phyloP scores from a whole-genome alignment of 2,329 filamentous ascomycete genomes.

The Cryphonectria nitschkei region DNA sequence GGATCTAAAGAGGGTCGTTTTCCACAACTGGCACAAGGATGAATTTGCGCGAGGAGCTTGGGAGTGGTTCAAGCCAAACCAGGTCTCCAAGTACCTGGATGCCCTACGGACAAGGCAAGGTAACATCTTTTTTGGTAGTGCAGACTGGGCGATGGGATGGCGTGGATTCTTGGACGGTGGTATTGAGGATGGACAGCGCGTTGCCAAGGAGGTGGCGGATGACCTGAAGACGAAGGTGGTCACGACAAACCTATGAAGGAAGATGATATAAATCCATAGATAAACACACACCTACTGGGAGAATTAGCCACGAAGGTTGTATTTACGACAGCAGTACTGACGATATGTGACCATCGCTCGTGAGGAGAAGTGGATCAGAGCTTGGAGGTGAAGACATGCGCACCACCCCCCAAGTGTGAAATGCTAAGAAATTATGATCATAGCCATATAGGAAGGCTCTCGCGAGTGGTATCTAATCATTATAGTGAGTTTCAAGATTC shows the following conservation, averaged over 20 bases:
- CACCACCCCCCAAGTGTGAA: neutral
- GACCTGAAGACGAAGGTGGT: constrained; percentile 1
- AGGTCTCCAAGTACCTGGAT: constrained; percentile 23
- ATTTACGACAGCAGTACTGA: neutral
- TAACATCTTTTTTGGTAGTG: constrained; percentile 23
- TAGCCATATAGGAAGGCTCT: neutral
- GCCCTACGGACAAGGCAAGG: constrained; percentile 20
- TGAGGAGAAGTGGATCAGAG: too few relatives aligned
- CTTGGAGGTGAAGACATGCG: too few relatives aligned
- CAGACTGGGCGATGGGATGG: constrained; percentile 29
- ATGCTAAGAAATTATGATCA: neutral
- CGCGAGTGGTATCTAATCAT: neutral
- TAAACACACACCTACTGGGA: neutral
- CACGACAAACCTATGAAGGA: neutral
- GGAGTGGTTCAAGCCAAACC: constrained; percentile 27
- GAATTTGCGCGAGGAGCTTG: constrained; percentile 23
- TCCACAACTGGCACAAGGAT: constrained; percentile 28
- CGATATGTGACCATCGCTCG: too few relatives aligned
- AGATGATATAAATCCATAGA: neutral
- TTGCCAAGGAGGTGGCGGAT: constrained; percentile 24
- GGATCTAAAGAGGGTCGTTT: constrained; percentile 36
- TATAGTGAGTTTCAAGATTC: neutral
- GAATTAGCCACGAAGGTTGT: neutral
- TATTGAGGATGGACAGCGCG: constrained; percentile 26
- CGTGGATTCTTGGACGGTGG: constrained; percentile 25